These are phyloP conservation scores for Drechslerella coelobrocha DNA, from an alignment of 2,329 filamentous ascomycete species.

Conservation along the genomic window DNA sequence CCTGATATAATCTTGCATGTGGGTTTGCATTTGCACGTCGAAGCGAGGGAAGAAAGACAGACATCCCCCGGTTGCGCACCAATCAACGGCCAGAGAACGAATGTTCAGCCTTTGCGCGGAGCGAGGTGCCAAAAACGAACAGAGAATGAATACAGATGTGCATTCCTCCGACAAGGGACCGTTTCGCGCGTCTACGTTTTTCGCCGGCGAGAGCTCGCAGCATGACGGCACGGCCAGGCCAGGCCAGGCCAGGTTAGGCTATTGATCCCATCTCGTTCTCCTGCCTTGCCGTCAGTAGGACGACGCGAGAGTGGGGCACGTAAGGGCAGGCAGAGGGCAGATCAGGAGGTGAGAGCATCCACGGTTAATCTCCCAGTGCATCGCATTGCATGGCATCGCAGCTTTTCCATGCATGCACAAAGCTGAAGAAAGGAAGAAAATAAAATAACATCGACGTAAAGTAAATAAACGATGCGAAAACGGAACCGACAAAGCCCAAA, in stretches of 20 bases:
- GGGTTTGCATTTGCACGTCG: too few relatives aligned
- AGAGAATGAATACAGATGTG: constrained; percentile 22
- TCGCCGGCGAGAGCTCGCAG: not conserved
- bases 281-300: not conserved
- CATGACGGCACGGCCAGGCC: not conserved
- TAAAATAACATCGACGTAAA: constrained; percentile 13
- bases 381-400: not conserved
- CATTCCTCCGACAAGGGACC: constrained; percentile 23
- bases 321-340: constrained; percentile 39
- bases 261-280: not conserved
- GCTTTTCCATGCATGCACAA: not conserved
- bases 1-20: constrained; percentile 27
- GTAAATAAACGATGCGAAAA: too few relatives aligned
- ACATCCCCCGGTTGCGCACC: constrained; percentile 5
- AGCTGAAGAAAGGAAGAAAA: constrained; percentile 17
- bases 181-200: constrained; percentile 7
- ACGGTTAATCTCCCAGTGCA: constrained; percentile 4
- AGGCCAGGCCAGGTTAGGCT: too few relatives aligned
- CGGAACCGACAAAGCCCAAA: constrained; percentile 15
- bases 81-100: constrained; percentile 4
- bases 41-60: constrained; percentile 2
- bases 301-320: constrained; percentile 23
- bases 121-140: not conserved
- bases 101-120: constrained; percentile 36
- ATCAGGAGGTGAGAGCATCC: constrained; percentile 28